These are phyloP conservation scores for Blastobotrys mokoenaii DNA, from an alignment of 805 yeast genomes.

Conservation along the genomic window DNA sequence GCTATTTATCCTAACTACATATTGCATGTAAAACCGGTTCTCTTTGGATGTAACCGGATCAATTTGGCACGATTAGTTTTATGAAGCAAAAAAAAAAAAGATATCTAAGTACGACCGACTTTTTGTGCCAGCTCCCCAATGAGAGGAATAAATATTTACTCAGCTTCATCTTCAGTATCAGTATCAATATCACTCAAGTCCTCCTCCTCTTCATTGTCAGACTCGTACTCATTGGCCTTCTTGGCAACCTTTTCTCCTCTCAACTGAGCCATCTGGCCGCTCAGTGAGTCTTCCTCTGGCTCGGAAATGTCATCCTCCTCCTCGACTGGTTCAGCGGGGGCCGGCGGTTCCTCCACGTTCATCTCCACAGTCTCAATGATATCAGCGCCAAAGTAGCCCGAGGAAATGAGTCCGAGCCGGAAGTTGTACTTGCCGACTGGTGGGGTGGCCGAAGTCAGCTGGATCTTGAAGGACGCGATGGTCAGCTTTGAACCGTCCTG, in stretches of 20 bases:
- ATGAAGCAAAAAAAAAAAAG: no score
- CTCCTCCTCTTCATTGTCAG: constrained; percentile 36
- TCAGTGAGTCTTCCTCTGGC: constrained; percentile 66
- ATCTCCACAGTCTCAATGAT: constrained; percentile 60
- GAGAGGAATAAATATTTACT: neutral
- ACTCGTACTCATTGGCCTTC: constrained; percentile 31
- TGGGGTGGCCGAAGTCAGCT: constrained; percentile 73
- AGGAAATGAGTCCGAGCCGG: constrained; percentile 60
- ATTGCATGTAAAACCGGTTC: no score
- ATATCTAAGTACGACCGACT: no score
- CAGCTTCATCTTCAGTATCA: constrained; percentile 50
- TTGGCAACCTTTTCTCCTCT: constrained; percentile 47
- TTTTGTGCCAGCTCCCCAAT: no score
- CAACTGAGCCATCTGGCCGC: constrained; percentile 64
- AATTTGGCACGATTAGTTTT: no score
- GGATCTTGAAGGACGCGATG: constrained; percentile 69
- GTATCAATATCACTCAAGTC: constrained; percentile 49
- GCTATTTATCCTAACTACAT: no score
- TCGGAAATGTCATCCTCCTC: constrained; percentile 51
- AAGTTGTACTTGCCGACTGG: constrained; percentile 58
- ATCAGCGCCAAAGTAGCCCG: constrained; percentile 78
- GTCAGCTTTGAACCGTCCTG: constrained; percentile 32
- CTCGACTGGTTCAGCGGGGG: constrained; percentile 25
- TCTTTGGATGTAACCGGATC: no score
- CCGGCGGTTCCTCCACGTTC: constrained; percentile 57